phyloP scores from a whole-genome alignment of 345 rosid genomes.

The Arabidopsis thaliana region DNA sequence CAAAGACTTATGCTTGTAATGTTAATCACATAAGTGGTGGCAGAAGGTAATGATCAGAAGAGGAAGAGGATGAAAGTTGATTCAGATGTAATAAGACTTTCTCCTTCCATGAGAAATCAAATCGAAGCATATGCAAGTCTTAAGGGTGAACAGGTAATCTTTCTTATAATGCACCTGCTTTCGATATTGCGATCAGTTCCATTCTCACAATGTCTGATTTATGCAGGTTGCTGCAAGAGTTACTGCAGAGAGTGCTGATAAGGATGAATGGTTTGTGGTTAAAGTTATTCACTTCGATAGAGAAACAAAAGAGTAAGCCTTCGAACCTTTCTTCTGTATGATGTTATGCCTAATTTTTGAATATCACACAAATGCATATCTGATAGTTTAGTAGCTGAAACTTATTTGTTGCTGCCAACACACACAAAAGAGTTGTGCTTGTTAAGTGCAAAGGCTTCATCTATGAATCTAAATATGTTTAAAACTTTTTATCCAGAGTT shows the following conservation, averaged over 20 bases:
- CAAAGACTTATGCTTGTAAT: slow-evolving; percentile 20
- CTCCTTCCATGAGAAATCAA: slow-evolving; percentile 66
- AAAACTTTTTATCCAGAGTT: slow-evolving; percentile 51
- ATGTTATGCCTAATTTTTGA: neutral
- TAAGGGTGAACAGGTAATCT: slow-evolving; percentile 83
- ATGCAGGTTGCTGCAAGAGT: slow-evolving; percentile 92
- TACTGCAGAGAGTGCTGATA: slow-evolving; percentile 68
- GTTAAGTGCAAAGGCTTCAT: neutral
- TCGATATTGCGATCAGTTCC: neutral
- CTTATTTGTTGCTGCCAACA: neutral
- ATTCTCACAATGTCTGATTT: neutral
- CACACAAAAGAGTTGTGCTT: neutral
- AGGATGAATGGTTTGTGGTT: slow-evolving; percentile 85
- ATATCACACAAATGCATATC: neutral
- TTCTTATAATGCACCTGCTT: neutral
- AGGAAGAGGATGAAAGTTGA: slow-evolving; percentile 77
- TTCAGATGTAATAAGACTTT: slow-evolving; percentile 66
- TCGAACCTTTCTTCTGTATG: neutral
- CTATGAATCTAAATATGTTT: neutral
- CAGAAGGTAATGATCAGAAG: slow-evolving; percentile 79
- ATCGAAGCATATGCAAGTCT: slow-evolving; percentile 68
- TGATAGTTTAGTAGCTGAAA: slow-evolving; percentile 6
- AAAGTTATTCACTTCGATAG: slow-evolving; percentile 85
- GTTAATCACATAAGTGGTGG: slow-evolving; percentile 46
- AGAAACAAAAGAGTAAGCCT: slow-evolving; percentile 82